Base-by-base conservation (phyloP, 805 yeast genomes). In the Saccharomycopsis fermentans region DNA sequence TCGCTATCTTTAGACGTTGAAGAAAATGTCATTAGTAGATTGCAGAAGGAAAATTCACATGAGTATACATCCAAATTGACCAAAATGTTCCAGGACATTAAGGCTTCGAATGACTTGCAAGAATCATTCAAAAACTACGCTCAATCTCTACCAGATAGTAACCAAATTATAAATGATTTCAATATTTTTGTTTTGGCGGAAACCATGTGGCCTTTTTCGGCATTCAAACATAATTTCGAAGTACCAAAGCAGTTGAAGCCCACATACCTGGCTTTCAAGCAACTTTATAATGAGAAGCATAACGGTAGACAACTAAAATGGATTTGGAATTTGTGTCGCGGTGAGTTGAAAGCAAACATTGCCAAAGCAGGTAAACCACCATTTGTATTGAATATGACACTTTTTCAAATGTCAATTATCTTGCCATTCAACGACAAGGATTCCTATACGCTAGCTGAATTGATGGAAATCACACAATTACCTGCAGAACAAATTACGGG, bases 321-420 rank as follows among this genome's bases (percentile, higher is more conserved):
- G 99, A 79, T 92, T 60, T 94, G 97, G 97, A 86, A 90, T 66
- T 82, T 89, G 68, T 89, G 96, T 53, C 86, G 92, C 70, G 94
- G 95, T 61, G 99, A 94, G 70, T 73, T 94, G 59, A 87, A 85
- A 71, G 96, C 96, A 11, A 87, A 89, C 68, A 78, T 90, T 62
- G 81, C 92, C 5, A 84, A 85, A 64, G 84, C 86, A 39, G 91
- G 91, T 6, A 85, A 83, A 68, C 86, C 91, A 4, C 90, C 96
- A 54, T 88, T 86, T 67, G 75, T 78, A 24, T 86, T 95, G 67
- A 86, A 87, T 2, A 90, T 90, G 50, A 86, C 96, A 5, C 78
- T 89, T 59, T 87, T 83, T 64, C 99, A 94, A 71, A 83, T 91
- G 79, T 84, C 95, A 62, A 87, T 95, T 51, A 73, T 95, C 59